Evolutionary conservation across 2,329 filamentous ascomycete species (phyloP), one percentile per base, ranked within the genome.

Genomic region (Madurella mycetomatis): DNA sequence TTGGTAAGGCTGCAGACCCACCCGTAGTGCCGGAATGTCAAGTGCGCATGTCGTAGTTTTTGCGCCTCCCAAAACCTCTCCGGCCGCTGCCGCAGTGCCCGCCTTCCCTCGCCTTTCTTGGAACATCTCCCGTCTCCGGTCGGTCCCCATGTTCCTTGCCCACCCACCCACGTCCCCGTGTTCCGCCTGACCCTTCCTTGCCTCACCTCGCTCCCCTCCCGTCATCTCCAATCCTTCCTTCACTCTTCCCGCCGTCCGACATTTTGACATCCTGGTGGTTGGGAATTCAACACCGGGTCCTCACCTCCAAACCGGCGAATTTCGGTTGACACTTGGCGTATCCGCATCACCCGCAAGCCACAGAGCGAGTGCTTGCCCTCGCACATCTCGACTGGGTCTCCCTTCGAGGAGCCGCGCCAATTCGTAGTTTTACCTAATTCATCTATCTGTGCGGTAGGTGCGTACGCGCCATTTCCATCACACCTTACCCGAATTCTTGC

Each of bases 21-120:
- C 56, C 40, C 43, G 49, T 46, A 18, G 13, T 52, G 54, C 54
- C 31, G 57, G 49, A 54, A 52, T 48, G 51, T 58, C 39, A 47
- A 55, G 50, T 34, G 50, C 43, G 37, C 54, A 52, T 51, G 53
- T 43, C 43, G 51, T 56, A 41, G 47, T 43, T 58, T 53, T 56
- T 60, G 54, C 59, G 59, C 55, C 59, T 58, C 57, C 56, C 52
- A 58, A 59, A 57, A 55, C 55, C 57, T 51, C 58, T 51, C 62
- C 60, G 62, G 58, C 54, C 51, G 39, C 51, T 57, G 55, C 51
- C 51, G 55, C 49, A 60, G 54, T 57, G 60, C 53, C 60, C 62
- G 60, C 58, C 53, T 56, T 60, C 41, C 51, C 53, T 54, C 49
- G 52, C 54, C 46, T 53, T 55, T 49, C 49, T 52, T 54, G 41